Conservation (phyloP, 2,329 filamentous ascomycete species). For the Fusarium udum region DNA sequence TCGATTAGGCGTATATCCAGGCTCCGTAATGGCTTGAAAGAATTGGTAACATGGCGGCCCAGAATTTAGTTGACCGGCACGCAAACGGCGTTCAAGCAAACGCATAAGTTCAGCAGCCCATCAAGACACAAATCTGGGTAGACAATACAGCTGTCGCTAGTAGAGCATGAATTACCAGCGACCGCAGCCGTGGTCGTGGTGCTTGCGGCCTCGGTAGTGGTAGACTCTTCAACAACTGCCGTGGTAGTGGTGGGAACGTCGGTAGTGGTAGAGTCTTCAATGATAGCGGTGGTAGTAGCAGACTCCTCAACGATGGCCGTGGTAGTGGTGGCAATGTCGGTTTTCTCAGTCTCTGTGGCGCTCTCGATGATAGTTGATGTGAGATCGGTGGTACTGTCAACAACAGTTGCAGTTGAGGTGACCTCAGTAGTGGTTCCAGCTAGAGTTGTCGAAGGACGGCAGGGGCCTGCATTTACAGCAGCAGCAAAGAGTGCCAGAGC, state of each 20-base stretch:
- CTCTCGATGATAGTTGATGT: background rate
- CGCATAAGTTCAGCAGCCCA: background rate
- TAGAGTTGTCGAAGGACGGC: background rate
- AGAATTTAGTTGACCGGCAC: background rate
- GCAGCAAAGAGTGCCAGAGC: background rate
- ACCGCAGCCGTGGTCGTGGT: background rate
- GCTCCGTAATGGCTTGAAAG: too few species aligned
- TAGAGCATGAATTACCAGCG: rapidly evolving
- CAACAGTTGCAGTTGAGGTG: background rate
- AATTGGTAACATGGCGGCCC: too few species aligned
- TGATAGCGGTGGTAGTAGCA: background rate
- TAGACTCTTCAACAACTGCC: background rate
- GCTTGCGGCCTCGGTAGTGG: background rate
- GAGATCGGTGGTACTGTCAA: background rate
- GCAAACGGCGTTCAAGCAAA: background rate
- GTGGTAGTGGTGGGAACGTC: too few species aligned
- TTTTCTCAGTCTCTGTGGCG: background rate
- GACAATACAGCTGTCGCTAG: background rate
- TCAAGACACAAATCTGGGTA: background rate
- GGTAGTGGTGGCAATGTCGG: background rate
- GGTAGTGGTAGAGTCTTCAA: background rate
- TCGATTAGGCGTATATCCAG: too few species aligned
- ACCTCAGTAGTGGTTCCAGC: background rate
- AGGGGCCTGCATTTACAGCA: background rate
- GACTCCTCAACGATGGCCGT: background rate